These are phyloP conservation scores for Fusarium falciforme DNA, from an alignment of 2,329 filamentous ascomycete genomes.

Conservation along the genomic window DNA sequence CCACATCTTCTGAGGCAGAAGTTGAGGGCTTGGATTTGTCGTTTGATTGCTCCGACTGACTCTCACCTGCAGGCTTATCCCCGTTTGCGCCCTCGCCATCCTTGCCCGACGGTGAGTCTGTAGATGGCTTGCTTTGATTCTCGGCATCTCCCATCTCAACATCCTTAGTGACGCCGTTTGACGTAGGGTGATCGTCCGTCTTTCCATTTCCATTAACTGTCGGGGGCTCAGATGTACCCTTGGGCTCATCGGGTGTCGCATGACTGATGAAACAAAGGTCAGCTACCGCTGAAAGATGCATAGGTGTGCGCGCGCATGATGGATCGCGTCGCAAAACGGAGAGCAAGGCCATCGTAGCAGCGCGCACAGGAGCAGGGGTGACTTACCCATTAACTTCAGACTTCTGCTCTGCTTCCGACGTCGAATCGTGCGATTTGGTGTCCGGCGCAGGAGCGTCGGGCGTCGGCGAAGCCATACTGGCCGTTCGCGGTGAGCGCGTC, in stretches of 20 bases:
- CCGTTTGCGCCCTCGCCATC: slow-evolving; percentile 17
- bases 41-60: slow-evolving; percentile 11
- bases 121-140: slow-evolving; percentile 24
- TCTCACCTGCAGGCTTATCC: slow-evolving; percentile 19
- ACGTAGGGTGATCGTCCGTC: slow-evolving; percentile 30
- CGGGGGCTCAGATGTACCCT: slow-evolving; percentile 37
- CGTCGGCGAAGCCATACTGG: slow-evolving; percentile 65
- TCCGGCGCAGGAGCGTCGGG: slow-evolving; percentile 56
- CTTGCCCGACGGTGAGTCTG: slow-evolving; percentile 4
- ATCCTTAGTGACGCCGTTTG: slow-evolving; percentile 43
- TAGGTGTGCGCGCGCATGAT: background rate
- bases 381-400: slow-evolving; percentile 55
- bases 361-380: slow-evolving; percentile 9
- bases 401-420: slow-evolving; percentile 46
- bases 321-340: slow-evolving; percentile 12
- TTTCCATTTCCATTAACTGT: slow-evolving; percentile 42
- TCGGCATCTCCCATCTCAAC: slow-evolving; percentile 36
- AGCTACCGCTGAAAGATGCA: slow-evolving; percentile 31
- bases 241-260: slow-evolving; percentile 39
- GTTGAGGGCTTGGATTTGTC: slow-evolving; percentile 12
- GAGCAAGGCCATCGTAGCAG: slow-evolving; percentile 23
- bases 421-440: slow-evolving; percentile 57
- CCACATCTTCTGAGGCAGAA: slow-evolving; percentile 19
- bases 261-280: slow-evolving; percentile 44
- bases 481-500: slow-evolving; percentile 55